Conservation (phyloP, 768 basidiomycete genomes). For the Mycena haematopus region DNA sequence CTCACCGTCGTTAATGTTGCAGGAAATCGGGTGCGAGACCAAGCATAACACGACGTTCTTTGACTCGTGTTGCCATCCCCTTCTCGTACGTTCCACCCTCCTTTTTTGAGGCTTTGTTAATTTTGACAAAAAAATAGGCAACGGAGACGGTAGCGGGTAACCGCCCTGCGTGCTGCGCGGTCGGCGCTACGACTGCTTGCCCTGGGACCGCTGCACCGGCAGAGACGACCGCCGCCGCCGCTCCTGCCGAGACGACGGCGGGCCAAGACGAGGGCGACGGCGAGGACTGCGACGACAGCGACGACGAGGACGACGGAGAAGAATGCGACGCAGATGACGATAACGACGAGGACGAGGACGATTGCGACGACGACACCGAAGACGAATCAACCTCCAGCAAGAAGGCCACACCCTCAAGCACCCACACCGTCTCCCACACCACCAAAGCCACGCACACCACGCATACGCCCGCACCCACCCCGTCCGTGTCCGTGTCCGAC, state of each 20-base stretch:
- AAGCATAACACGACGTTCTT: slow-evolving; percentile 65
- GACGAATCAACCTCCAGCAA: slow-evolving; percentile 8
- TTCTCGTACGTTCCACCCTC: slow-evolving; percentile 56
- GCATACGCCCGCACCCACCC: slow-evolving; percentile 3
- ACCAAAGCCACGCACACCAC: slow-evolving; percentile 13
- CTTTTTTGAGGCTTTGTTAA: background rate
- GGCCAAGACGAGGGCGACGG: slow-evolving; percentile 33
- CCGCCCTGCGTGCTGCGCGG: slow-evolving; percentile 61
- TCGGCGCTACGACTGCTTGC: slow-evolving; percentile 38
- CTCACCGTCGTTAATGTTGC: background rate
- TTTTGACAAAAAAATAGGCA: slow-evolving; percentile 41
- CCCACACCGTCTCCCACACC: slow-evolving; percentile 21
- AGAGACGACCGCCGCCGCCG: background rate
- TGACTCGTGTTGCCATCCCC: slow-evolving; percentile 73
- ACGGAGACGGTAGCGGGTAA: slow-evolving; percentile 53
- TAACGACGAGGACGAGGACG: slow-evolving; percentile 37
- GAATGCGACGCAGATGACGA: slow-evolving; percentile 36
- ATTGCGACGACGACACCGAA: slow-evolving; percentile 20
- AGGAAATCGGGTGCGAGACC: slow-evolving; percentile 48
- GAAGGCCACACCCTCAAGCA: slow-evolving; percentile 8
- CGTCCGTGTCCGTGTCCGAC: too few relatives aligned
- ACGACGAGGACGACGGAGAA: slow-evolving; percentile 43
- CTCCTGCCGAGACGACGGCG: slow-evolving; percentile 35
- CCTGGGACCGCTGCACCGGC: slow-evolving; percentile 4
- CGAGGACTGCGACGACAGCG: slow-evolving; percentile 37